Conservation (phyloP, 306 rosid species). For the Alnus glutinosa region DNA sequence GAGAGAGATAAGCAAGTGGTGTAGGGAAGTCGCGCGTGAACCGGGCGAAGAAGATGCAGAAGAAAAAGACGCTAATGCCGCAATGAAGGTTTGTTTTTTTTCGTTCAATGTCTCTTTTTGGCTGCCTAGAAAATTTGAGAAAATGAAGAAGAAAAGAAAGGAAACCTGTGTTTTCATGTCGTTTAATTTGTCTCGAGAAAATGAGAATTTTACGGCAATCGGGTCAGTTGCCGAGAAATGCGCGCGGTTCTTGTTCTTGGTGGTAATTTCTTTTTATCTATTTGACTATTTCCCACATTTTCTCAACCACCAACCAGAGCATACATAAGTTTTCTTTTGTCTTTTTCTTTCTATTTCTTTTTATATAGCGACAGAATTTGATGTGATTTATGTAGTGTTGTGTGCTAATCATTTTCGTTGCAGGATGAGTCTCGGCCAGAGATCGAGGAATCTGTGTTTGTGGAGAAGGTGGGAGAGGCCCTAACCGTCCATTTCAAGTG, state of each 20-base stretch:
- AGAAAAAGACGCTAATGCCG: conserved; percentile 6
- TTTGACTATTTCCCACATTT: not conserved
- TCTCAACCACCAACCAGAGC: not conserved
- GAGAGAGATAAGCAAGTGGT: conserved; percentile 53
- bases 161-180: not conserved
- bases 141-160: not conserved
- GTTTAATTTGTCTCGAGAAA: not conserved
- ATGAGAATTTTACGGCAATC: not conserved
- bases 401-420: conserved; percentile 1
- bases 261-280: not conserved
- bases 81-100: conserved; percentile 24
- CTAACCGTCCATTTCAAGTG: conserved; percentile 48
- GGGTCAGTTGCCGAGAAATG: not conserved
- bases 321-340: not conserved
- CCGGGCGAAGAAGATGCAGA: conserved; percentile 24
- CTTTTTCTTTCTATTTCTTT: too few species aligned
- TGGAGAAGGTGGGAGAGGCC: conserved; percentile 50
- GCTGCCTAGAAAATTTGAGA: not conserved
- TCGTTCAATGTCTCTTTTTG: not conserved
- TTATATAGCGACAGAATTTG: not conserved
- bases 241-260: not conserved
- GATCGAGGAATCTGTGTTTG: conserved; percentile 47
- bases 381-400: not conserved
- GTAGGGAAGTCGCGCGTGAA: conserved; percentile 41
- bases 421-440: conserved; percentile 37